A percentile compares a stretch with the other conserved stretches of the same genome.
Evolutionary conservation across 306 rosid genomes (phyloP).

Genomic region (Ormosia semicastrata): DNA sequence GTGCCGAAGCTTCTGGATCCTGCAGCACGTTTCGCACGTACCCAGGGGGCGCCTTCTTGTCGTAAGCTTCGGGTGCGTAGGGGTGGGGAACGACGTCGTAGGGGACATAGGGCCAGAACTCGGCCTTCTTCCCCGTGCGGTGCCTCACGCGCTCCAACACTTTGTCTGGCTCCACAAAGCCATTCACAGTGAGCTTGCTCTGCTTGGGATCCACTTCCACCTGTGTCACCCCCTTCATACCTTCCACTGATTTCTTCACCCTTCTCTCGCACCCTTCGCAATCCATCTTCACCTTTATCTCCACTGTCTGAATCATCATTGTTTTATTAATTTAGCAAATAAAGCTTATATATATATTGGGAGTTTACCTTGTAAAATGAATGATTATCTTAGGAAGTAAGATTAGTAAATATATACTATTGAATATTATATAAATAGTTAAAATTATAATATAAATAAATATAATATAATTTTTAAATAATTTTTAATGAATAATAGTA

Average conservation of each 20-base stretch:
- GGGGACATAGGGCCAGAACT: slow-evolving; percentile 65
- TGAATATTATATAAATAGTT: no score
- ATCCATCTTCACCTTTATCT: slow-evolving; percentile 66
- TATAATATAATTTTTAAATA: no score
- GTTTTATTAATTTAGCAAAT: background rate
- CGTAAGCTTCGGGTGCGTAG: slow-evolving; percentile 57
- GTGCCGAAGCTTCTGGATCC: slow-evolving; percentile 35
- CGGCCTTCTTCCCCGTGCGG: slow-evolving; percentile 71
- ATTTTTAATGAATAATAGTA: no score
- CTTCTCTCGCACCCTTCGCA: slow-evolving; percentile 77
- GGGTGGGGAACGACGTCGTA: slow-evolving; percentile 72
- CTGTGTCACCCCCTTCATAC: slow-evolving; percentile 60
- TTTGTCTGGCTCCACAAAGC: slow-evolving; percentile 47
- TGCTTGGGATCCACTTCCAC: slow-evolving; percentile 55
- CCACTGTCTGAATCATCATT: slow-evolving; percentile 52
- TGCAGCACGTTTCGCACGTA: slow-evolving; percentile 53
- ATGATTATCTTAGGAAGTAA: no score
- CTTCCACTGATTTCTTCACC: slow-evolving; percentile 61
- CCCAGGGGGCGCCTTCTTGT: slow-evolving; percentile 66
- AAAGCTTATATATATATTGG: background rate
- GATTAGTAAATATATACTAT: no score
- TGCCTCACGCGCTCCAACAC: slow-evolving; percentile 57
- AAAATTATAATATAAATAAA: no score
- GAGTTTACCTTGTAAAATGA: no score
- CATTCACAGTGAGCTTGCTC: slow-evolving; percentile 59